A percentile compares a stretch with the other conserved stretches of the same genome.
These are phyloP conservation scores for Penicillium sp. DNA, from an alignment of 2,329 filamentous ascomycete species.

Conservation along the genomic window DNA sequence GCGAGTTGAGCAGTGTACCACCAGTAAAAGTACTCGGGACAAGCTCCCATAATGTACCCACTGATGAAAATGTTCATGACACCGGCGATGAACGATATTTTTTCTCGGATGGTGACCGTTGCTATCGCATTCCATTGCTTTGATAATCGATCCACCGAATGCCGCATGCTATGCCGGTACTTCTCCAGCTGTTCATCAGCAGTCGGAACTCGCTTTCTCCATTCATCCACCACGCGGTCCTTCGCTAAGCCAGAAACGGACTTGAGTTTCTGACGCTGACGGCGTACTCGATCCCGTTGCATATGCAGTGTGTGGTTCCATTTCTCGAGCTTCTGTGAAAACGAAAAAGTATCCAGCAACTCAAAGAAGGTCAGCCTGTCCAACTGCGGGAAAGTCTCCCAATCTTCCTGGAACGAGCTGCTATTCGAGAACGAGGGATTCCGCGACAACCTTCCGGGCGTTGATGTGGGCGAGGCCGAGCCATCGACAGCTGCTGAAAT, in stretches of 20 bases:
- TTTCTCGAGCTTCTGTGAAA: conserved; percentile 87
- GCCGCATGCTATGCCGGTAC: conserved; percentile 82
- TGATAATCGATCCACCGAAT: conserved; percentile 81
- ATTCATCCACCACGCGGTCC: conserved; percentile 87
- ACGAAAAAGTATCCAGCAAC: conserved; percentile 84
- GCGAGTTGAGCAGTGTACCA: conserved; percentile 87
- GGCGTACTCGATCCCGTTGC: conserved; percentile 80
- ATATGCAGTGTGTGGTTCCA: conserved; percentile 76
- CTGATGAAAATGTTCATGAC: conserved; percentile 97
- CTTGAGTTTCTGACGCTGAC: conserved; percentile 76
- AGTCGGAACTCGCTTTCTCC: conserved; percentile 77
- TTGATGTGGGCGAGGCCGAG: conserved; percentile 26
- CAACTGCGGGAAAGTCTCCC: conserved; percentile 79
- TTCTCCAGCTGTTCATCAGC: conserved; percentile 90
- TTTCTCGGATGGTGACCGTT: conserved; percentile 83
- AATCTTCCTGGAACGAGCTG: conserved; percentile 83
- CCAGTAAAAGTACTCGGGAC: conserved; percentile 78
- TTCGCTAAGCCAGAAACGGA: conserved; percentile 73
- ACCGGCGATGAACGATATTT: conserved; percentile 91
- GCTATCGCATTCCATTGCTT: conserved; percentile 85
- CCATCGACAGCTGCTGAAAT: conserved; percentile 22
- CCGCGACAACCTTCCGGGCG: conserved; percentile 57
- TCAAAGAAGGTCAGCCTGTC: conserved; percentile 91
- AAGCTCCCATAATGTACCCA: conserved; percentile 85
- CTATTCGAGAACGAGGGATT: conserved; percentile 78